Evolutionary conservation across 345 rosid species (phyloP), one percentile per base, ranked within the genome.

Genomic region (Arabidopsis suecica): DNA sequence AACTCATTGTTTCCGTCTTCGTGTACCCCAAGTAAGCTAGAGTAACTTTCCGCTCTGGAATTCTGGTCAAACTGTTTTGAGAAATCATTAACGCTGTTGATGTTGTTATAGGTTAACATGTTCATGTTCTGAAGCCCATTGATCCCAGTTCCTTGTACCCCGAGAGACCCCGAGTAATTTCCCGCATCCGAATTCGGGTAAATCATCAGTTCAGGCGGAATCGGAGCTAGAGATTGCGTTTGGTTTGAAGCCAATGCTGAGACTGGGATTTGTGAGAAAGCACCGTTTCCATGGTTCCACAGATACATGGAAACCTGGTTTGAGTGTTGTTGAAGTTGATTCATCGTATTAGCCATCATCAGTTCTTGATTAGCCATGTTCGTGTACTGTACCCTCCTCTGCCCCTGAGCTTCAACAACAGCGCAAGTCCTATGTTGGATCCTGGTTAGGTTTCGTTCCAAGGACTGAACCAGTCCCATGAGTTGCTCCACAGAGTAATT

Each of bases 401-500:
- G 75, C 55, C 36, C 60, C 57, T 76, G 58, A 55, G 65, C 18
- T 36, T 69, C 60, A 44, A 55, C 70, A 36, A 62, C 75, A 55
- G 4, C 57, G 34, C 2, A 5, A 61, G 45, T 12, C 38, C 75
- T 69, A 25, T 54, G 28, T 28, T 69, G 70, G 36, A 69, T 13
- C 13, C n/a, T 36, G 58, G 44, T 36, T 23, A 8, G 28, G 9
- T 30, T 62, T 45, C 6, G 10, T 38, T 76, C 80, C 71, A 76
- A 48, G 57, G 80, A 37, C 7, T 69, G 70, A 14, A 18, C 6
- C 60, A 76, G 14, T 7, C 30, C 60, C 44, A 13, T 4, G 59
- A 76, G 71, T 40, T 76, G 71, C 20, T 76, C 75, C 5, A 25
- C 71, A 9, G 80, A 76, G 71, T 58, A 76, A 13, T 28, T 18